Percentiles rank a stretch among this genome's conserved stretches.
phyloP scores from a whole-genome alignment of 169 alveolate genomes.

The Plasmodium chabaudi region DNA sequence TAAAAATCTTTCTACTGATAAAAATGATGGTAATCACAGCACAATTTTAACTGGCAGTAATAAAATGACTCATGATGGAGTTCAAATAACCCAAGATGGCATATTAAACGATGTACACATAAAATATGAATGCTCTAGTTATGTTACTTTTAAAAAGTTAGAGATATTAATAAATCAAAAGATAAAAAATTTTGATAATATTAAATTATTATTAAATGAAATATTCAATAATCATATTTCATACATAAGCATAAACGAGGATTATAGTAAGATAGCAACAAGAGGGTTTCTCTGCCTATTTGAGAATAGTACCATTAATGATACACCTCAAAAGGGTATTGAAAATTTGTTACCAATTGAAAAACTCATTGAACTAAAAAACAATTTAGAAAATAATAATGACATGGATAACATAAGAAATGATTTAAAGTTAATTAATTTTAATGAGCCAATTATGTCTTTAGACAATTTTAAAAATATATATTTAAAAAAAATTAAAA shows the following conservation, averaged over 20 bases:
- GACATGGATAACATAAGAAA: not conserved
- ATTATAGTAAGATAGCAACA: constrained; percentile 57
- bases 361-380: constrained; percentile 12
- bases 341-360: not conserved
- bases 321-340: too few relatives aligned
- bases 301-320: constrained; percentile 29
- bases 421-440: constrained; percentile 8
- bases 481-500: constrained; percentile 12
- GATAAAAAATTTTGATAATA: constrained; percentile 1
- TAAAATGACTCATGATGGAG: not conserved
- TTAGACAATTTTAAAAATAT: constrained; percentile 58
- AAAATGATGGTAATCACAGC: not conserved
- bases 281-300: constrained; percentile 53
- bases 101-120: constrained; percentile 22
- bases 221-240: constrained; percentile 34
- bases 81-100: not conserved
- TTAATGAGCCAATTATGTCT: constrained; percentile 56
- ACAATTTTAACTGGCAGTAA: not conserved
- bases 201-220: constrained; percentile 52
- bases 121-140: constrained; percentile 37
- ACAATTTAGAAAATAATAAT: constrained; percentile 1
- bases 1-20: not conserved
- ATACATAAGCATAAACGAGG: constrained; percentile 49
- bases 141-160: constrained; percentile 44
- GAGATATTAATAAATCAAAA: constrained; percentile 35